These are phyloP conservation scores for Penium margaritaceum DNA, from an alignment of 139 green algal species.

Conservation along the genomic window DNA sequence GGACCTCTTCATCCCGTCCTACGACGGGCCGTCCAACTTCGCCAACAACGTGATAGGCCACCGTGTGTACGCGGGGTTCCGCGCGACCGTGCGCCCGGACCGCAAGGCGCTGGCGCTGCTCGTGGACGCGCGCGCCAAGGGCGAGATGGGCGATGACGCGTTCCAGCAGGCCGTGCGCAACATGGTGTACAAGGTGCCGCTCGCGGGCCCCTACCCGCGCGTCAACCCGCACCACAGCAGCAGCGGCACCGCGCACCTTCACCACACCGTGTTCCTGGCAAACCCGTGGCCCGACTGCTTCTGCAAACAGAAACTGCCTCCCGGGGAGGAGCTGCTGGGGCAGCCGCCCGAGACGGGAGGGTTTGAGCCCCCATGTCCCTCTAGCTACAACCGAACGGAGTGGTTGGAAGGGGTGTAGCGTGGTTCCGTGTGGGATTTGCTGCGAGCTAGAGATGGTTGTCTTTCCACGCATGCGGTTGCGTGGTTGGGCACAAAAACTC, in stretches of 20 bases:
- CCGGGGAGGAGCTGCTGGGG: no score
- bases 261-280: constrained; percentile 11
- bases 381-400: no score
- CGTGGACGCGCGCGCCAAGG: background rate
- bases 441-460: no score
- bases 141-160: background rate
- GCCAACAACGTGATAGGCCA: constrained; percentile 35
- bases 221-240: background rate
- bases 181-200: background rate
- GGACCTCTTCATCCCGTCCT: constrained; percentile 31
- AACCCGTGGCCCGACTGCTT: constrained; percentile 37
- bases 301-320: no score
- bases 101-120: constrained; percentile 21
- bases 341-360: no score
- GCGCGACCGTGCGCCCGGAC: constrained; percentile 4
- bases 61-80: constrained; percentile 9
- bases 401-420: no score
- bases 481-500: no score
- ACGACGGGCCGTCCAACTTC: constrained; percentile 34
- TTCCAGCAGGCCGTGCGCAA: constrained; percentile 3
- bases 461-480: no score
- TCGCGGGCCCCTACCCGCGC: background rate
- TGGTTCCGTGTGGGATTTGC: no score
- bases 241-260: no score
- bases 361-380: no score